phyloP scores from a whole-genome alignment of 768 basidiomycete species.

The Phlebiopsis flavidoalba region DNA sequence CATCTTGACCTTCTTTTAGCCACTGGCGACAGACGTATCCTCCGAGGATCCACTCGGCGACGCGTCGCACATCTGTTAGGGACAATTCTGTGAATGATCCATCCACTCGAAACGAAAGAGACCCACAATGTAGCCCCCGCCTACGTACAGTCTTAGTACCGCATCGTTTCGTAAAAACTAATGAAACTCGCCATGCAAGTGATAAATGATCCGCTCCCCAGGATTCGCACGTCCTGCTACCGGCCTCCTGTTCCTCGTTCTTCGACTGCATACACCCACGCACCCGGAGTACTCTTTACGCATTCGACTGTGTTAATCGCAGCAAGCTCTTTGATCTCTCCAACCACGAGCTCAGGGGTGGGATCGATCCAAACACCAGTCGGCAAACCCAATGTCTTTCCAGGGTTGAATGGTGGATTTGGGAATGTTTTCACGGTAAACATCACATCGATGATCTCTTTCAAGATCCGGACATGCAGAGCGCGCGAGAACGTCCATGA shows the following conservation, averaged over 20 bases:
- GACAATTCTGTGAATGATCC: neutral
- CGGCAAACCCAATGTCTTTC: too few species aligned
- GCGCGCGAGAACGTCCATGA: neutral
- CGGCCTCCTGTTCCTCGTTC: neutral
- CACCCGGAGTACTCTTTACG: conserved; percentile 11
- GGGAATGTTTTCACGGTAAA: neutral
- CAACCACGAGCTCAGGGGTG: conserved; percentile 13
- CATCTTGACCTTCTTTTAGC: conserved; percentile 3
- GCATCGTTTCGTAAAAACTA: too few species aligned
- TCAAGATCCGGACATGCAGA: neutral
- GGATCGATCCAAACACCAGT: neutral
- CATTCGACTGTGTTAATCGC: conserved; percentile 17
- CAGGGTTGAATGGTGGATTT: neutral
- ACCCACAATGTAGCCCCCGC: neutral
- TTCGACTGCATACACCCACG: conserved; percentile 19
- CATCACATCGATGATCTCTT: neutral
- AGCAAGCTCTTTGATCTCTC: conserved; percentile 20
- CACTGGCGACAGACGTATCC: neutral
- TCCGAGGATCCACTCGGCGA: neutral
- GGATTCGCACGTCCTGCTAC: neutral
- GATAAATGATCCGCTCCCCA: conserved; percentile 14
- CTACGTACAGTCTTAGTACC: neutral
- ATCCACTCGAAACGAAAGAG: neutral
- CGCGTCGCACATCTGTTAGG: neutral
- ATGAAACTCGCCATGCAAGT: conserved; percentile 14